Conservation (phyloP, 805 yeast species). For the Cyberlindnera sargentensis region DNA sequence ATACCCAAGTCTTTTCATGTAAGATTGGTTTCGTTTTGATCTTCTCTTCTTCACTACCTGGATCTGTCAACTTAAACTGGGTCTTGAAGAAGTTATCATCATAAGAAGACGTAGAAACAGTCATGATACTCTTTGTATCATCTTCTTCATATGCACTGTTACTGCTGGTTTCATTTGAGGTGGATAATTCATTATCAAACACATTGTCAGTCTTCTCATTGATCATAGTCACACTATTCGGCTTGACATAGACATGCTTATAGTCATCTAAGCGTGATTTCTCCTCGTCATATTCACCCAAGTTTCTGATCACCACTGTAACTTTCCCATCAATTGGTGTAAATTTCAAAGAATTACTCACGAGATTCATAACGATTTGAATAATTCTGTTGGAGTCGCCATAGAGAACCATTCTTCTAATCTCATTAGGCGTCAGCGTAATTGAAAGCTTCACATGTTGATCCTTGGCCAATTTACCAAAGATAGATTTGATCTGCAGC, state of each 20-base stretch:
- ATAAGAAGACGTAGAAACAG: constrained; percentile 30
- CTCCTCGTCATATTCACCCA: constrained; percentile 64
- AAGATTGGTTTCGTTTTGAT: constrained; percentile 19
- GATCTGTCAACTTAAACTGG: constrained; percentile 29
- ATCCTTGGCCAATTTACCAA: constrained; percentile 70
- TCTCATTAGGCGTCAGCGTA: constrained; percentile 51
- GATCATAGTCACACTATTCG: neutral
- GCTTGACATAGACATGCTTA: constrained; percentile 39
- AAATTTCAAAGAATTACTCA: constrained; percentile 85
- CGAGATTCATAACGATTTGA: constrained; percentile 88
- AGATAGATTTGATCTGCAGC: constrained; percentile 78
- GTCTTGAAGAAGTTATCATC: constrained; percentile 37
- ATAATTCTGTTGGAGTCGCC: constrained; percentile 90
- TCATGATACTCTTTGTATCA: constrained; percentile 13
- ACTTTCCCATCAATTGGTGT: constrained; percentile 88
- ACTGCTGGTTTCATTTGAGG: constrained; percentile 7
- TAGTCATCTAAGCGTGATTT: constrained; percentile 36
- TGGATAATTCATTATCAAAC: constrained; percentile 3
- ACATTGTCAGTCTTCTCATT: constrained; percentile 1
- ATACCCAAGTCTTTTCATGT: constrained; percentile 30
- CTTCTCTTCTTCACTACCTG: constrained; percentile 12
- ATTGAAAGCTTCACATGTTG: constrained; percentile 66
- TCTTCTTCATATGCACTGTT: constrained; percentile 8
- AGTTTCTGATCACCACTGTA: constrained; percentile 49
- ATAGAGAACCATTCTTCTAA: constrained; percentile 57